Evolutionary conservation across 1,284 basidiomycete genomes (phyloP).

Genomic region (Pterulicium gracile): DNA sequence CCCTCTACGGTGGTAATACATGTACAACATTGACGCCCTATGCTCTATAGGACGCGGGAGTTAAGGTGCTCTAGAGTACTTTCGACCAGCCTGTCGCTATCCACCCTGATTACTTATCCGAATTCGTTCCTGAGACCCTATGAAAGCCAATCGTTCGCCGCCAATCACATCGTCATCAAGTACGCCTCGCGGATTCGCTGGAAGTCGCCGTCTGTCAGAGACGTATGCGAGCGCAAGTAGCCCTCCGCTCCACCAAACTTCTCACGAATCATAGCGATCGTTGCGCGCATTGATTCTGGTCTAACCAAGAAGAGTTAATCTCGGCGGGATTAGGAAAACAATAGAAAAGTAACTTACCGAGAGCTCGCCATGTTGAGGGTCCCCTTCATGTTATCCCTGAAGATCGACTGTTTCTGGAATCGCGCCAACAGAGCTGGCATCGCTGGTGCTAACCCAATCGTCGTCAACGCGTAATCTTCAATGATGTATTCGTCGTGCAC

Average conservation of each 20-base stretch:
- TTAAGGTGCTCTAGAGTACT: no score
- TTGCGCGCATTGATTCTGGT: slow-evolving; percentile 25
- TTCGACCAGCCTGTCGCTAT: no score
- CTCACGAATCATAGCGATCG: slow-evolving; percentile 22
- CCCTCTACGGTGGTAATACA: no score
- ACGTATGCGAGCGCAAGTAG: slow-evolving; percentile 20
- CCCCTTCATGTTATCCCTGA: slow-evolving; percentile 27
- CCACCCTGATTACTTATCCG: no score
- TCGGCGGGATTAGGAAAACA: no score
- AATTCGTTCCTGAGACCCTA: no score
- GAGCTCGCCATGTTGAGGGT: slow-evolving; percentile 25
- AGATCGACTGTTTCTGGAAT: slow-evolving; percentile 21
- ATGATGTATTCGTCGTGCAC: slow-evolving; percentile 28
- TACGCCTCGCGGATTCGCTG: slow-evolving; percentile 17
- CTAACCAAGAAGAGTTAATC: slow-evolving; percentile 13
- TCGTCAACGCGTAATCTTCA: slow-evolving; percentile 29
- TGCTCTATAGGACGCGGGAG: no score
- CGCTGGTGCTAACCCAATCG: slow-evolving; percentile 25
- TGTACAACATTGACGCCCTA: no score
- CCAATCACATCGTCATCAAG: slow-evolving; percentile 7
- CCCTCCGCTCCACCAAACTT: slow-evolving; percentile 25
- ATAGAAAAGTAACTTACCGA: slow-evolving; percentile 17
- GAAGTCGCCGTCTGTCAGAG: slow-evolving; percentile 24
- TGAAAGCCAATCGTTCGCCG: no score
- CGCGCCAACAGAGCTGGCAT: slow-evolving; percentile 21